These are phyloP conservation scores for Fusarium neocosmosporiellum DNA, from an alignment of 2,329 filamentous ascomycete genomes.

Conservation along the genomic window DNA sequence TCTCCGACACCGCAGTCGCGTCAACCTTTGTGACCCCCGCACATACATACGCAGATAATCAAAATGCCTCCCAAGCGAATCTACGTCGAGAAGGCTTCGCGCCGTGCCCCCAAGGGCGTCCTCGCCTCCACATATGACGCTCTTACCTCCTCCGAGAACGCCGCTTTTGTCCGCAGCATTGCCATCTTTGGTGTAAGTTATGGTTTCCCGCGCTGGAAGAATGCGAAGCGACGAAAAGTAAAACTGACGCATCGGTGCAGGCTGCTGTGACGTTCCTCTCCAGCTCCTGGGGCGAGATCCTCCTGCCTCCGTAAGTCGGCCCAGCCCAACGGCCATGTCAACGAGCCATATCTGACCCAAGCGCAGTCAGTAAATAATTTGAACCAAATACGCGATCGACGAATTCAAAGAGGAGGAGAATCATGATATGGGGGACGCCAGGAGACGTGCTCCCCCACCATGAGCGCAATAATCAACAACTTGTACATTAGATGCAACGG, in stretches of 20 bases:
- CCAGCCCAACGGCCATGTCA: not conserved
- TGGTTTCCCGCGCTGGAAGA: not conserved
- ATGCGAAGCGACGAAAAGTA: not conserved
- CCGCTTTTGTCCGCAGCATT: conserved; percentile 74
- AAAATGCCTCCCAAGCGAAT: conserved; percentile 74
- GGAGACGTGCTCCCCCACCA: not conserved
- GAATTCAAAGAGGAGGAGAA: not conserved
- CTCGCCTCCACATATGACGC: conserved; percentile 69
- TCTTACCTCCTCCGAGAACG: conserved; percentile 75
- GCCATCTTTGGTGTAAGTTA: conserved; percentile 74
- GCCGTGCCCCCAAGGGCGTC: conserved; percentile 61
- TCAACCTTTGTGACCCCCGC: not conserved
- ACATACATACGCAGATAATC: not conserved
- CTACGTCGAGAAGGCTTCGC: conserved; percentile 59
- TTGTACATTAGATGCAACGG: conserved; percentile 43
- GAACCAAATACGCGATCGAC: conserved; percentile 15
- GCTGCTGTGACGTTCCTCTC: conserved; percentile 74
- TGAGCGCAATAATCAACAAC: conserved; percentile 34
- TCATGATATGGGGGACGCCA: conserved; percentile 4
- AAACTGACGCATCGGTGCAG: conserved; percentile 51
- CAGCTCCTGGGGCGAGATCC: conserved; percentile 74
- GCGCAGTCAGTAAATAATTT: conserved; percentile 40
- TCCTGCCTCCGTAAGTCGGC: conserved; percentile 70
- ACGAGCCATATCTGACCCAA: conserved; percentile 15
- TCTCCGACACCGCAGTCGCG: not conserved